Evolutionary conservation across 805 yeast genomes (phyloP).

Genomic region (Kockiozyma suomiensis): DNA sequence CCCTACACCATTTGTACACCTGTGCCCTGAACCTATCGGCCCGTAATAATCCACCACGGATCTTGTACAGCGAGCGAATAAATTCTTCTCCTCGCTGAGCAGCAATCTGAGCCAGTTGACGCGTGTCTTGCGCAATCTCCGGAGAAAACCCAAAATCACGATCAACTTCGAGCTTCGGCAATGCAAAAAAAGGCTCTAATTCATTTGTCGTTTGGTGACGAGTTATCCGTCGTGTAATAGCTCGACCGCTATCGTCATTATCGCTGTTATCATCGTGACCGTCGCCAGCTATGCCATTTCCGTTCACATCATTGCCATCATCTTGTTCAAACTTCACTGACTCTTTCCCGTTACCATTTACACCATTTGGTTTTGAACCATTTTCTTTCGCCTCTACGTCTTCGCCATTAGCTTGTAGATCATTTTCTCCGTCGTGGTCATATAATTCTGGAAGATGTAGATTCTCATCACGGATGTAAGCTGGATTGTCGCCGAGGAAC

Average conservation of each 20-base stretch:
- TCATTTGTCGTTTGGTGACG: constrained; percentile 42
- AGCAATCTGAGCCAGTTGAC: constrained; percentile 75
- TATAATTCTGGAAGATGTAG: constrained; percentile 71
- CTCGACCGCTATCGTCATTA: constrained; percentile 24
- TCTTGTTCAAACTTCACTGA: constrained; percentile 4
- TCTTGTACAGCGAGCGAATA: constrained; percentile 70
- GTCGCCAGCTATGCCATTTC: constrained; percentile 26
- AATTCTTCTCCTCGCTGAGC: constrained; percentile 86
- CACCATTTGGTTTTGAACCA: not conserved
- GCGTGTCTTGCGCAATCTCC: constrained; percentile 65
- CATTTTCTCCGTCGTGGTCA: constrained; percentile 48
- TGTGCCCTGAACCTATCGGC: constrained; percentile 75
- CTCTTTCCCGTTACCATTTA: not conserved
- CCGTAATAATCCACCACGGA: constrained; percentile 74
- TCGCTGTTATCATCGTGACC: constrained; percentile 10
- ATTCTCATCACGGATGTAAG: constrained; percentile 61
- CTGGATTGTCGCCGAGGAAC: constrained; percentile 85
- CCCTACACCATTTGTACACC: constrained; percentile 64
- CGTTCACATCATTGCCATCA: constrained; percentile 19
- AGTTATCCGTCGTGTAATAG: constrained; percentile 37
- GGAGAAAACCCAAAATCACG: constrained; percentile 54
- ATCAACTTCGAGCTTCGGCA: constrained; percentile 55
- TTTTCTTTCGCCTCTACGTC: not conserved
- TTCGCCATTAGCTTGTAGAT: constrained; percentile 34
- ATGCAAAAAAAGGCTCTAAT: constrained; percentile 65